Base-by-base conservation (phyloP, 805 yeast species). In the Tetrapisispora nanseiensis region DNA sequence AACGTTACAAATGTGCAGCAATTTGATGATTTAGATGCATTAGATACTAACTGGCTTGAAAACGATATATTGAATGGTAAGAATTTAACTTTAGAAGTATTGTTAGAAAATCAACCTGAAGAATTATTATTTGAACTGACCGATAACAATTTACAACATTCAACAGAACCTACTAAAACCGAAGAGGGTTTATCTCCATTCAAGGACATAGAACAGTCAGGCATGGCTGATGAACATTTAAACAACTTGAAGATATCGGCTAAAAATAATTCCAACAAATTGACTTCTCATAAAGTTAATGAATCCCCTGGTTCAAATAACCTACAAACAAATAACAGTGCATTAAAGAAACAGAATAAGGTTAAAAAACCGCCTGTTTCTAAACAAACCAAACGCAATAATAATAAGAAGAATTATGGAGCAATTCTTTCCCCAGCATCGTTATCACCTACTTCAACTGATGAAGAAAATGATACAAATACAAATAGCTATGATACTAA, bases 351-450 rank as follows among this genome's bases (percentile, higher is more conserved):
- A 15, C 6, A 21, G 10, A 21, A 32, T 32, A 18, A 37, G 18
- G 21, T 13, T 22, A 19, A 34, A 10, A 23, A 34, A 6, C 31
- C n/a, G 13, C 11, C 29, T 28, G 12, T 6, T 12, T 16, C 8
- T 27, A 33, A 36, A 41, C n/a, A 18, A 15, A 11, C 6, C 9
- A 21, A 41, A 16, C 22, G 8, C 18, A 19, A 5, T 3, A 29
- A n/a, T n/a, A n/a, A 37, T 18, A 24, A 33, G 8, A 26, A 12
- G 1, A 35, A 15, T 30, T 37, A 38, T 19, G 21, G 18, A 18
- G 21, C 23, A 23, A 15, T 38, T 8, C 33, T 64, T 22, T 59
- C 68, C 7, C 70, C 70, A 4, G 67, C 54, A 20, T 65, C 69
- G 1, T 43, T 65, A 22, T 51, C 63, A 11, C 63, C 69, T 9